These are phyloP conservation scores for Tardiomyces depauwii DNA, from an alignment of 1,139 yeast genomes.

Conservation along the genomic window DNA sequence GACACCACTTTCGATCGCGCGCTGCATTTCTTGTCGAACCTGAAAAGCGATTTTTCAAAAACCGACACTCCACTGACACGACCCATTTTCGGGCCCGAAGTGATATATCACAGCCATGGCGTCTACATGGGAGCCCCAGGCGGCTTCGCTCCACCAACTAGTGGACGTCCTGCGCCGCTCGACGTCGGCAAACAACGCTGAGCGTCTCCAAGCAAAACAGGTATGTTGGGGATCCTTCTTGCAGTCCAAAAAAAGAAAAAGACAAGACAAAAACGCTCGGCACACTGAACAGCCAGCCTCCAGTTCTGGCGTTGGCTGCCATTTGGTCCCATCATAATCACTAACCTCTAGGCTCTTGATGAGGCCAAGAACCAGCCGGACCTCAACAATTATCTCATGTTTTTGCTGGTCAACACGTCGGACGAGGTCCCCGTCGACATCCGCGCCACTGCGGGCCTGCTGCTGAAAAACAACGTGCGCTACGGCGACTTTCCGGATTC, in stretches of 20 bases:
- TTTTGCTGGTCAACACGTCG: constrained; percentile 49
- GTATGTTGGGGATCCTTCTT: constrained; percentile 8
- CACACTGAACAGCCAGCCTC: too few relatives aligned
- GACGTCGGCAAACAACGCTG: constrained; percentile 43
- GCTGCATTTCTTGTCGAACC: not conserved
- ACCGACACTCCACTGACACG: not conserved
- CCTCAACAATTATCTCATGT: constrained; percentile 66
- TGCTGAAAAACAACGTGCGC: constrained; percentile 53
- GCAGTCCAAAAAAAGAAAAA: too few relatives aligned
- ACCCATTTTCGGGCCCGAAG: too few relatives aligned
- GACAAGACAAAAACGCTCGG: too few relatives aligned
- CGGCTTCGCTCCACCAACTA: constrained; percentile 49
- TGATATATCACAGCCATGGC: constrained; percentile 4
- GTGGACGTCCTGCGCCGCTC: constrained; percentile 55
- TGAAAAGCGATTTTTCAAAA: not conserved
- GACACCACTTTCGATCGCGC: too few relatives aligned
- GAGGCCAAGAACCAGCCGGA: constrained; percentile 63
- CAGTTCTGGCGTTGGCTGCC: constrained; percentile 5
- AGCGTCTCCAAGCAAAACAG: constrained; percentile 41
- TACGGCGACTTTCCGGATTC: constrained; percentile 20
- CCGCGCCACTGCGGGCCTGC: constrained; percentile 83
- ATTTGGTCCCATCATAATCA: too few relatives aligned
- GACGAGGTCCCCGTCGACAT: constrained; percentile 39
- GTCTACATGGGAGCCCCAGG: constrained; percentile 50
- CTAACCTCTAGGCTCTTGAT: constrained; percentile 39